These are phyloP conservation scores for Diatrype stigma DNA, from an alignment of 2,329 filamentous ascomycete genomes.

Conservation along the genomic window DNA sequence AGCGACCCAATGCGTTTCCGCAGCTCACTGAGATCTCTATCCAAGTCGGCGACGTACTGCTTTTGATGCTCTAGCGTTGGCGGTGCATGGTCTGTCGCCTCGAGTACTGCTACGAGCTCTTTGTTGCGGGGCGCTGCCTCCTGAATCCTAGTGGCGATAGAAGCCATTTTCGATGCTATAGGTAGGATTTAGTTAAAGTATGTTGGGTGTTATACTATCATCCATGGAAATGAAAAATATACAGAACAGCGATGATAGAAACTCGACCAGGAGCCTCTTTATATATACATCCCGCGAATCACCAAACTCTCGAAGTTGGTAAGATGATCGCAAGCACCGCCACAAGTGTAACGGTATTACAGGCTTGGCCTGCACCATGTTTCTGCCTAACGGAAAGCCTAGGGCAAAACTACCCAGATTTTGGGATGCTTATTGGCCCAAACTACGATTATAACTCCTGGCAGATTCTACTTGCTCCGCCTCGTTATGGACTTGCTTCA, in stretches of 20 bases:
- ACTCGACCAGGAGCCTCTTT: too few relatives aligned
- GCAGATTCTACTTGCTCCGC: neutral
- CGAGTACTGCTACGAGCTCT: constrained; percentile 41
- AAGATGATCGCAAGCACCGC: neutral
- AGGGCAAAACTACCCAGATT: neutral
- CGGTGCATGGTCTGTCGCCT: constrained; percentile 45
- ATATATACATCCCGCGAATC: too few relatives aligned
- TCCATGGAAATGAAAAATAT: neutral
- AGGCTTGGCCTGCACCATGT: neutral
- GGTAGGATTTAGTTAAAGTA: too few relatives aligned
- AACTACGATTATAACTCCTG: neutral
- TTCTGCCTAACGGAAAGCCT: neutral
- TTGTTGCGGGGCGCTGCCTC: constrained; percentile 36
- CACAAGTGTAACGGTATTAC: neutral
- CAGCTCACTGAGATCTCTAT: constrained; percentile 33
- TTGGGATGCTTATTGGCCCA: neutral
- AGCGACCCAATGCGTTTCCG: constrained; percentile 35
- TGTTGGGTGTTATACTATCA: neutral
- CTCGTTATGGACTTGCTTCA: neutral
- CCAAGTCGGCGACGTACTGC: constrained; percentile 41
- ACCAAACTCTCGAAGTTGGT: neutral
- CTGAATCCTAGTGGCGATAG: constrained; percentile 33
- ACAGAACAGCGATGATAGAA: too few relatives aligned
- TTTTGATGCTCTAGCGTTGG: constrained; percentile 42
- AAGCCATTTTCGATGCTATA: constrained; percentile 10